Evolutionary conservation across 2,329 filamentous ascomycete species (phyloP), one percentile per base, ranked within the genome.

Genomic region (Sphaerulina vaccinii): DNA sequence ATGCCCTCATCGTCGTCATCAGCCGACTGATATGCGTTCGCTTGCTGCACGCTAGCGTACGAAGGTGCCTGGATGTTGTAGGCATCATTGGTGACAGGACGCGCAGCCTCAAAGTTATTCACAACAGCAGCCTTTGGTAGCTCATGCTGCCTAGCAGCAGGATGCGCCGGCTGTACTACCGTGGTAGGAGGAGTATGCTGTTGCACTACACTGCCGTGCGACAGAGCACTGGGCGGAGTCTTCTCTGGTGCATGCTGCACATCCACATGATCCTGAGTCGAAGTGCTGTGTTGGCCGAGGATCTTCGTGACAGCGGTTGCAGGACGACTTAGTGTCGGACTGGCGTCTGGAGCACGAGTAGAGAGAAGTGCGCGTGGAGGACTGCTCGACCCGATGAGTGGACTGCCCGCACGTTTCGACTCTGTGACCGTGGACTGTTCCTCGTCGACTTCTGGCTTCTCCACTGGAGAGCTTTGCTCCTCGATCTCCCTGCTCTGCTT

Each of bases 1-100:
- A 76, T 76, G 13, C 73, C 71, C 46, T 73, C 71, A 18, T 71
- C 74, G 5, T 70, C 65, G 23, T 73, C 71, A 13, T 69, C 68
- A 18, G 69, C 69, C 38, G 38, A 15, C 45, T 71, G 70, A 45
- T 62, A 63, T 24, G 54, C 58, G 10, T 61, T 60, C 13, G 51
- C 39, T 15, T 48, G 51, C 16, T 46, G 38, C 18, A 32, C 46
- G 27, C 36, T 46, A 6, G 46, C 44, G n/a, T 54, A 56, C 18
- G 42, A 39, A 24, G 39, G 43, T n/a, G 24, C 41, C 24, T 27
- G 45, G 8, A 39, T 15, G 29, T 48, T 39, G 43, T 41, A 56
- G 5, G 32, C 23, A 21, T 46, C 51, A 44, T 60, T 60, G 5
- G 43, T 36, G 10, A 52, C 49, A 7, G 51, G 46, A 15, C 50